A percentile compares a stretch with the other conserved stretches of the same genome.
phyloP scores from a whole-genome alignment of 306 rosid genomes.

The Lathyrus sativus region DNA sequence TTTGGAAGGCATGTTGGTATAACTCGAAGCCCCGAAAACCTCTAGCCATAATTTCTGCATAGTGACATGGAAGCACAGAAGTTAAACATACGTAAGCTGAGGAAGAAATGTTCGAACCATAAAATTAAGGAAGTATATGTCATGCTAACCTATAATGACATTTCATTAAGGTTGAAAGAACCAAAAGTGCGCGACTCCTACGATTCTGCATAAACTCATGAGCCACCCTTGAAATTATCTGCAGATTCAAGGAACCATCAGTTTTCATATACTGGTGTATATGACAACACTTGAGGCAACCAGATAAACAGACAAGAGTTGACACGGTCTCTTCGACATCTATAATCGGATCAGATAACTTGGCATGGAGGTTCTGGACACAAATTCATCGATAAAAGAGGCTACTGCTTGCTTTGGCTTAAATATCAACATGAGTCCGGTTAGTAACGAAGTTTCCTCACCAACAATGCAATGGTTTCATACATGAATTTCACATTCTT shows the following conservation, averaged over 20 bases:
- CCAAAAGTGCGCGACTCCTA: too few species aligned
- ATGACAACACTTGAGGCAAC: slow-evolving; percentile 41
- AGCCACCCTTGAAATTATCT: slow-evolving; percentile 38
- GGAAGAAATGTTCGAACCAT: too few species aligned
- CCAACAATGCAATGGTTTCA: slow-evolving; percentile 46
- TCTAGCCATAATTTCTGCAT: too few species aligned
- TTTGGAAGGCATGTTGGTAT: too few species aligned
- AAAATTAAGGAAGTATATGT: too few species aligned
- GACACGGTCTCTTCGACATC: slow-evolving; percentile 45
- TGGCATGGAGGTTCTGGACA: slow-evolving; percentile 42
- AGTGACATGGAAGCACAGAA: too few species aligned
- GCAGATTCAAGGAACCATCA: slow-evolving; percentile 39
- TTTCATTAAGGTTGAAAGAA: too few species aligned
- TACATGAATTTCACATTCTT: slow-evolving; percentile 49
- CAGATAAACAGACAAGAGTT: slow-evolving; percentile 44
- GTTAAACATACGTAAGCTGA: too few species aligned
- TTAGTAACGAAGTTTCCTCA: slow-evolving; percentile 47
- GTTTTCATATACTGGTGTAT: slow-evolving; percentile 36
- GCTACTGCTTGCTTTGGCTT: slow-evolving; percentile 42
- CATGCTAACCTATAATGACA: too few species aligned
- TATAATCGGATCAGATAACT: slow-evolving; percentile 28
- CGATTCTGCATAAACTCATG: too few species aligned
- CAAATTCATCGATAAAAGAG: slow-evolving; percentile 39
- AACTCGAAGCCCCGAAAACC: too few species aligned
- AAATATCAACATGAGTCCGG: slow-evolving; percentile 48